phyloP scores from a whole-genome alignment of 2,329 filamentous ascomycete genomes.

The Alternaria angustiovoidea region DNA sequence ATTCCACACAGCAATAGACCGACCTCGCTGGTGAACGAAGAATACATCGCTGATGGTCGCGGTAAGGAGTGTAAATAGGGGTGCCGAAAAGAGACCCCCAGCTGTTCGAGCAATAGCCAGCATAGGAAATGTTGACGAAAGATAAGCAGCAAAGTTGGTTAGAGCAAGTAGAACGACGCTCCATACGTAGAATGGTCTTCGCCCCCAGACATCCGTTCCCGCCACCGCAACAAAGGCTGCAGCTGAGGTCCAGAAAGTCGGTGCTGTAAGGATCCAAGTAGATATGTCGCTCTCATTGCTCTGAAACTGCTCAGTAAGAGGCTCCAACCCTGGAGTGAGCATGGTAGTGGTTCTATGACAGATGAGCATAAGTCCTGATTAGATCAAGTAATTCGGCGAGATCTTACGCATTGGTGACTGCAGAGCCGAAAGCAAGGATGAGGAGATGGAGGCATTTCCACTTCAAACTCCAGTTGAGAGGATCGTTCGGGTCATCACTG shows the following conservation, averaged over 20 bases:
- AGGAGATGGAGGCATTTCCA: constrained; percentile 20
- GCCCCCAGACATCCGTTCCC: constrained; percentile 21
- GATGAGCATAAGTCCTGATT: neutral
- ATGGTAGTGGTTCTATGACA: constrained; percentile 16
- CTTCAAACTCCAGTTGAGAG: constrained; percentile 20
- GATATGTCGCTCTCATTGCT: constrained; percentile 19
- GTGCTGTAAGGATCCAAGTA: constrained; percentile 22
- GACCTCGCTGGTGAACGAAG: constrained; percentile 22
- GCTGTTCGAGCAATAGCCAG: constrained; percentile 17
- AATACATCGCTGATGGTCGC: constrained; percentile 25
- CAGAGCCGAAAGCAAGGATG: constrained; percentile 22
- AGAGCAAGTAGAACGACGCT: constrained; percentile 19
- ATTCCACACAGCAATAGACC: constrained; percentile 24
- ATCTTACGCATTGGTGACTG: constrained; percentile 22
- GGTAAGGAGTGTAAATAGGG: constrained; percentile 20
- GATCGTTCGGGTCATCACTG: constrained; percentile 18
- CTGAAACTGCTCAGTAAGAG: constrained; percentile 14
- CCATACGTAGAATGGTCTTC: constrained; percentile 17
- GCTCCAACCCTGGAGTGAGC: constrained; percentile 21
- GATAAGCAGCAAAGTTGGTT: constrained; percentile 15
- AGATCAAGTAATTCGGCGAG: neutral
- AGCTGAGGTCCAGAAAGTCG: constrained; percentile 24
- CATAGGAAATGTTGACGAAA: constrained; percentile 18
- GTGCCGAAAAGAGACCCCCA: constrained; percentile 21
- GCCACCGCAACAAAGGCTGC: constrained; percentile 21